Base-by-base conservation (phyloP, 164 flowering plant genomes). In the Berberis vulgaris region DNA sequence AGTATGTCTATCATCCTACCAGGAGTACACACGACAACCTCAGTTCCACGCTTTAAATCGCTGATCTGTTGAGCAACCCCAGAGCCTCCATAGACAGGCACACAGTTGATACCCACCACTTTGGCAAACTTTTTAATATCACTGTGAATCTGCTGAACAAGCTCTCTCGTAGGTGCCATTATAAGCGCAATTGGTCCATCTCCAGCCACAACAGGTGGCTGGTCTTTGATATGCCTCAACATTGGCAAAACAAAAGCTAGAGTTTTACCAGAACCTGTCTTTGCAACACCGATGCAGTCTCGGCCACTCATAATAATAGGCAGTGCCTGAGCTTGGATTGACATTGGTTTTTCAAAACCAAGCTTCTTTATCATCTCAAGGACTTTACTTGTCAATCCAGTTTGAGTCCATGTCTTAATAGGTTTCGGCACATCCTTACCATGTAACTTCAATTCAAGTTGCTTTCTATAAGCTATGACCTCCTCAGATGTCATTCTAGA, bases 31-130 rank as follows among this genome's bases (percentile, higher is more conserved):
- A 94, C 97, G 65, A 94, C 98, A 71, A 94, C 83, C 78, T 94
- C 98, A 40, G 92, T 68, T 12, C 98, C 98, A 46, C 96, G 77
- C 77, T 94, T 94, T 67, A 94, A 63, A 56, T 88, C 98, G 81
- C 97, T 87, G 26, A 94, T 94, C 72, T 94, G 98, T 64, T 94
- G 98, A 45, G 98, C 98, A 76, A 94, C 98, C 42, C 98, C 97
- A 62, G 96, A 87, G 60, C 98, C 98, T 59, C 98, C 98, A 75
- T 90, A 94, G 1, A 94, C 93, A 55, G 98, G 92, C 66, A 88
- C 96, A 79, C 91, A 88, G 71, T 76, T 85, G 63, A 94, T 53
- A 62, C 88, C 91, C 78, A 87, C 49, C 3, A 45, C 86, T 75
- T 87, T 94, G 64, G 98, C 59, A 66, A 94, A 88, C 77, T 87